Evolutionary conservation across 2,329 filamentous ascomycete species (phyloP).

Genomic region (Penicillium aurantiogriseum): DNA sequence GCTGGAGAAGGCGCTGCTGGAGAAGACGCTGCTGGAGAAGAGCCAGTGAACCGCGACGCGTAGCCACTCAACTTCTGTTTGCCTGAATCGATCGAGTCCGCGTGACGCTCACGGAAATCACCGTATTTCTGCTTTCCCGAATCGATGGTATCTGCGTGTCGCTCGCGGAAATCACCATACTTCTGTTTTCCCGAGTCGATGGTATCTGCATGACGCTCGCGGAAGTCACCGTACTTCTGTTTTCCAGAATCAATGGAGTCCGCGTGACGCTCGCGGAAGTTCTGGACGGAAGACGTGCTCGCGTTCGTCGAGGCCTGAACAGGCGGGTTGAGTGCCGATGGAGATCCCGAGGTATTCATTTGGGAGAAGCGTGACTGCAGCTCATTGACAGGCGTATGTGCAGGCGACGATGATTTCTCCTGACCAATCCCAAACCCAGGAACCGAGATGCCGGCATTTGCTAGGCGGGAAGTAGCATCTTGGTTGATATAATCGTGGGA

Average conservation of each 20-base stretch:
- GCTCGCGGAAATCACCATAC: constrained; percentile 63
- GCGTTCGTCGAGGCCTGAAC: constrained; percentile 56
- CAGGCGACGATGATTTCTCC: constrained; percentile 25
- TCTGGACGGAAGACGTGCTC: constrained; percentile 33
- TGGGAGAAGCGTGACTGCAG: constrained; percentile 67
- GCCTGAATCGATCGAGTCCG: constrained; percentile 65
- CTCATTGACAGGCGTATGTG: constrained; percentile 56
- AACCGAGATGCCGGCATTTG: constrained; percentile 73
- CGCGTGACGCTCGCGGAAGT: constrained; percentile 62
- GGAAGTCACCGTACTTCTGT: constrained; percentile 55
- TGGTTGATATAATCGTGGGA: constrained; percentile 51
- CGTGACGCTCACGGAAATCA: constrained; percentile 68
- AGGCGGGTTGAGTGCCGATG: constrained; percentile 31
- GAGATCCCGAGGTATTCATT: constrained; percentile 44
- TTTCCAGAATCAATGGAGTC: constrained; percentile 52
- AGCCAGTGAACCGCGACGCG: constrained; percentile 6
- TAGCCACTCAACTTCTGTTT: constrained; percentile 54
- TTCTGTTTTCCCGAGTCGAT: constrained; percentile 33
- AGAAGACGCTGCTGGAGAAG: not conserved
- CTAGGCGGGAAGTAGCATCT: constrained; percentile 64
- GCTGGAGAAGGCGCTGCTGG: not conserved
- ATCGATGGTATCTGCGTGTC: constrained; percentile 63
- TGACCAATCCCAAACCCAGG: constrained; percentile 71
- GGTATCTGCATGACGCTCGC: constrained; percentile 67
- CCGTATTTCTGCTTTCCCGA: constrained; percentile 31